These are phyloP conservation scores for Arbutus unedo DNA, from an alignment of 148 eudicot genomes.

Conservation along the genomic window DNA sequence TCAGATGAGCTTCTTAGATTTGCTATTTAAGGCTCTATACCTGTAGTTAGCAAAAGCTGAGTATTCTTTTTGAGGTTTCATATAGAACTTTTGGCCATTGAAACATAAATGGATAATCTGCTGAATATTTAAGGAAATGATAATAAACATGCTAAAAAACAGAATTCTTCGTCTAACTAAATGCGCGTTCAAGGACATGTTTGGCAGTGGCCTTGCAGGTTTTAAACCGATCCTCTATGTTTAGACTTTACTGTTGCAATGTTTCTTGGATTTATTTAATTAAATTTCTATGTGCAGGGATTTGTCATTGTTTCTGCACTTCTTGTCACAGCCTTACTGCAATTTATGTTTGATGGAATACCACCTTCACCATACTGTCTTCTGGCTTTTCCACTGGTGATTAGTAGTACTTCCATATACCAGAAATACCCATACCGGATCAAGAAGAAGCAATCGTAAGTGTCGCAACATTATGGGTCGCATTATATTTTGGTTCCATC, in stretches of 20 bases:
- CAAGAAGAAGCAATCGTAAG: constrained; percentile 64
- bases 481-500: background rate
- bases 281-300: constrained; percentile 55
- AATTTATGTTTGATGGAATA: constrained; percentile 79
- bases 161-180: background rate
- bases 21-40: background rate
- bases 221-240: background rate
- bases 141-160: background rate
- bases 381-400: constrained; percentile 84
- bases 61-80: background rate
- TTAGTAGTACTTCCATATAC: constrained; percentile 76
- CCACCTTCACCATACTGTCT: constrained; percentile 84
- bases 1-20: background rate
- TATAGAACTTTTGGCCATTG: background rate
- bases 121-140: background rate
- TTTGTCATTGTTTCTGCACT: constrained; percentile 97
- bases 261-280: background rate
- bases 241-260: background rate
- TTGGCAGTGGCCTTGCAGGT: constrained; percentile 7
- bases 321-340: constrained; percentile 88
- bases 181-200: background rate
- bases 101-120: constrained; percentile 3
- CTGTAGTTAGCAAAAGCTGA: background rate
- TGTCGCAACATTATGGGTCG: background rate
- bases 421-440: constrained; percentile 82